A percentile compares a stretch with the other conserved stretches of the same genome.
phyloP scores from a whole-genome alignment of 495 filamentous ascomycete species.

The Trichocladium uniseriatum region DNA sequence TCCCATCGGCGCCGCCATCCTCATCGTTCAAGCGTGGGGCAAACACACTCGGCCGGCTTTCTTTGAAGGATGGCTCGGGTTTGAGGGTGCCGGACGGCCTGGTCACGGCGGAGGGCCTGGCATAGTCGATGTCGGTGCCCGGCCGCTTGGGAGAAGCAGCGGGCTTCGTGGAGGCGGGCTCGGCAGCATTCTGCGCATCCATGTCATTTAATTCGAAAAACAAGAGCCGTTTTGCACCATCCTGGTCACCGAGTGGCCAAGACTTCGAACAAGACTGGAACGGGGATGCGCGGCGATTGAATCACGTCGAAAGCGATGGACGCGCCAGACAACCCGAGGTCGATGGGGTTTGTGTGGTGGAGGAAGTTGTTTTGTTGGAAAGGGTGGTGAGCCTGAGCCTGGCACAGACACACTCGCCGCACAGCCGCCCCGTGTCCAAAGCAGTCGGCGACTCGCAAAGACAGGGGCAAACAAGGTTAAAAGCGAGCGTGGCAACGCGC shows the following conservation, averaged over 20 bases:
- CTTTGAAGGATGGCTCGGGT: slow-evolving; percentile 19
- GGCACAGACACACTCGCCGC: slow-evolving; percentile 14
- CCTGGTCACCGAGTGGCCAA: slow-evolving; percentile 38
- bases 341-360: slow-evolving; percentile 2
- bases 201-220: slow-evolving; percentile 47
- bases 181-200: slow-evolving; percentile 52
- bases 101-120: slow-evolving; percentile 32
- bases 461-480: background rate
- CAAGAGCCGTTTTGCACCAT: slow-evolving; percentile 43
- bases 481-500: slow-evolving; percentile 6
- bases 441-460: slow-evolving; percentile 4
- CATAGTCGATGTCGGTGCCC: slow-evolving; percentile 33
- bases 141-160: slow-evolving; percentile 41
- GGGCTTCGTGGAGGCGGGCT: slow-evolving; percentile 47
- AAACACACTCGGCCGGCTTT: slow-evolving; percentile 14
- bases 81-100: slow-evolving; percentile 20
- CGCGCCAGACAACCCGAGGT: slow-evolving; percentile 17
- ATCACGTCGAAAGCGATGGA: slow-evolving; percentile 15
- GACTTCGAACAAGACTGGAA: slow-evolving; percentile 10
- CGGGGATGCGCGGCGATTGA: slow-evolving; percentile 19
- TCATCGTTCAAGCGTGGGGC: slow-evolving; percentile 23
- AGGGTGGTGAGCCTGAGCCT: slow-evolving; percentile 8
- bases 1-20: slow-evolving; percentile 42
- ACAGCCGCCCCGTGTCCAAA: slow-evolving; percentile 22
- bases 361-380: slow-evolving; percentile 5